A percentile compares a stretch with the other conserved stretches of the same genome.
Conservation (phyloP, 345 rosid species). For the Syzygium jambos region DNA sequence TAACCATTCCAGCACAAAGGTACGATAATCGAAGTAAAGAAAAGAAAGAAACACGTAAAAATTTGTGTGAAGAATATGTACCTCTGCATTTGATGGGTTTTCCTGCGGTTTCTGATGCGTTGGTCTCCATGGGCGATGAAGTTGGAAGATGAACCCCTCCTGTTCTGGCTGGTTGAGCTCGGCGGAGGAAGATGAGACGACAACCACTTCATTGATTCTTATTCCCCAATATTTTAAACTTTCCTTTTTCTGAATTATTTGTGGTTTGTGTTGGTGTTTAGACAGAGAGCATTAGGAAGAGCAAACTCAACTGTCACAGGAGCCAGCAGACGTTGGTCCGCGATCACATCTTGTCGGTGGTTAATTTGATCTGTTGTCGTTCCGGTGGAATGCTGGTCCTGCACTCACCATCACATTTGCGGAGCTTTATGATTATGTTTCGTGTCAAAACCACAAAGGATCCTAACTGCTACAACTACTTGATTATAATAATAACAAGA, state of each 20-base stretch:
- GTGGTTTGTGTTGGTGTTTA: not conserved
- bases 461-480: not conserved
- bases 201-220: not conserved
- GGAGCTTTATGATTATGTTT: not conserved
- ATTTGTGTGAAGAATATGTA: not conserved
- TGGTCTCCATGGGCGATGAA: slow-evolving; percentile 4
- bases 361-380: not conserved
- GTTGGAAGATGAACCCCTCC: not conserved
- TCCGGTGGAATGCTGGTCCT: not conserved
- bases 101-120: slow-evolving; percentile 13
- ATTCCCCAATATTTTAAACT: not conserved
- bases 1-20: not conserved
- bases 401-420: not conserved
- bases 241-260: not conserved
- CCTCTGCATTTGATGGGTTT: slow-evolving; percentile 57
- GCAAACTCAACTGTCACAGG: not conserved
- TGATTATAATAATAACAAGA: not conserved
- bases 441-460: not conserved
- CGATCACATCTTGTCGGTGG: not conserved
- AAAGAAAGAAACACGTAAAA: not conserved
- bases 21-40: not conserved
- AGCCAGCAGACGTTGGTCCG: not conserved
- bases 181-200: not conserved
- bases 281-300: not conserved
- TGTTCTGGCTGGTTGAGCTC: not conserved